A percentile compares a stretch with the other conserved stretches of the same genome.
These are phyloP conservation scores for Aspergillus sp. DNA, from an alignment of 2,329 filamentous ascomycete genomes.

Conservation along the genomic window DNA sequence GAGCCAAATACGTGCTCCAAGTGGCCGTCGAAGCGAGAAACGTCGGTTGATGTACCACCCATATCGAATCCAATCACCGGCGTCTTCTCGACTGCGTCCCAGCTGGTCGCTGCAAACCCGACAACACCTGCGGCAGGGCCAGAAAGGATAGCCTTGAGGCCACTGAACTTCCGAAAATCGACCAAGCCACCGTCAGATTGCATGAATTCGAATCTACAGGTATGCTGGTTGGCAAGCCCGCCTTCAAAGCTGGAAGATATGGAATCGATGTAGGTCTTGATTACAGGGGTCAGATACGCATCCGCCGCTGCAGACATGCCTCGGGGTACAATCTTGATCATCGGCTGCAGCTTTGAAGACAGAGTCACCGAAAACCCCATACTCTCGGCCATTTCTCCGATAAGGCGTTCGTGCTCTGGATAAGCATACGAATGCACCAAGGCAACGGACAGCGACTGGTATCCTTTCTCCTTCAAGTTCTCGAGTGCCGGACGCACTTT, in stretches of 20 bases:
- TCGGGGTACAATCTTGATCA: constrained; percentile 80
- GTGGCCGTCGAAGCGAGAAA: constrained; percentile 81
- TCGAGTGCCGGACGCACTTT: constrained; percentile 60
- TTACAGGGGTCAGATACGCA: constrained; percentile 76
- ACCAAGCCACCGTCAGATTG: constrained; percentile 78
- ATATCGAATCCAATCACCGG: constrained; percentile 96
- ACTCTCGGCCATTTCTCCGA: constrained; percentile 74
- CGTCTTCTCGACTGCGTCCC: constrained; percentile 76
- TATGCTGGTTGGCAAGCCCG: constrained; percentile 72
- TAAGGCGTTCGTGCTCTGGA: constrained; percentile 75
- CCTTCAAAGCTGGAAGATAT: constrained; percentile 67
- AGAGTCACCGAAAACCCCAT: constrained; percentile 80
- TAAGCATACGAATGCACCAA: constrained; percentile 90
- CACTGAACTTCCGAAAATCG: constrained; percentile 66
- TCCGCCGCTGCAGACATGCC: constrained; percentile 77
- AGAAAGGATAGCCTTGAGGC: constrained; percentile 82
- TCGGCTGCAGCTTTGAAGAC: constrained; percentile 76
- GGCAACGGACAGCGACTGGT: constrained; percentile 80
- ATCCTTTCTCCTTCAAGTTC: constrained; percentile 66
- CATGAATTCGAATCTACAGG: constrained; percentile 91
- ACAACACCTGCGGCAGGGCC: constrained; percentile 94
- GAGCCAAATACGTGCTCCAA: constrained; percentile 96
- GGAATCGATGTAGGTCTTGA: constrained; percentile 68
- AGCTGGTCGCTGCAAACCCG: constrained; percentile 87
- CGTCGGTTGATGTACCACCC: constrained; percentile 88